Base-by-base conservation (phyloP, 2,329 filamentous ascomycete genomes). In the Laburnicola sp. region DNA sequence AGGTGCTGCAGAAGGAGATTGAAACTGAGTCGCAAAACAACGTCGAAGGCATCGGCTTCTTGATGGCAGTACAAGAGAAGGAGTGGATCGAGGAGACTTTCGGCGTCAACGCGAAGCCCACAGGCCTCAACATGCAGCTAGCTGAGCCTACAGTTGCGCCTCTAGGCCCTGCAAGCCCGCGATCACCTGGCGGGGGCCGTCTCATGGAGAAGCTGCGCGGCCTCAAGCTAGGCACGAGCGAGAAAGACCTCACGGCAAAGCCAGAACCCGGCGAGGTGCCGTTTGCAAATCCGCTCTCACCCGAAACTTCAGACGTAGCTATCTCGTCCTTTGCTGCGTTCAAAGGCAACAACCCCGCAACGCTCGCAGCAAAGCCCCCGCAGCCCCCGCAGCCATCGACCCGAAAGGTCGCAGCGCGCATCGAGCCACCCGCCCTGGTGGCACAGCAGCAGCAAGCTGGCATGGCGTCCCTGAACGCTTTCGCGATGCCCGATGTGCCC, bases 51-150 rank as follows among this genome's bases (percentile, higher is more conserved):
- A 83, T 96, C 16, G 91, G 88, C 1, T 75, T 95, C 49, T 85
- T 90, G 67, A 96, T 96, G 87, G 90, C 87, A 0, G 71, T 89
- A 41, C 84, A 90, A 51, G 91, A 96, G 72, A 89, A 86, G 68
- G 82, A 88, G 60, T 96, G 91, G 91, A 91, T 96, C 45, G 83
- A 90, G 64, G 79, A 86, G 40, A 89, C 91, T 62, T 96, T 96
- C 71, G 87, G 87, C 4, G 76, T 89, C 1, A 69, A 64, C 36
- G 71, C 74, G 47, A 78, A 72, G 54, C 76, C 72, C 5, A 63
- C 69, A 3, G 71, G 69, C 26, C 69, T 76, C 45, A 75, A 57
- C 50, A 65, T 74, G 42, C 71, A 69, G 10, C 50, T 71, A 21
- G 67, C 72, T 6, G 60, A 72, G 54, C 66, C 70, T 31, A 68